Base-by-base conservation (phyloP, 768 basidiomycete species). In the Hygrophorus russula region DNA sequence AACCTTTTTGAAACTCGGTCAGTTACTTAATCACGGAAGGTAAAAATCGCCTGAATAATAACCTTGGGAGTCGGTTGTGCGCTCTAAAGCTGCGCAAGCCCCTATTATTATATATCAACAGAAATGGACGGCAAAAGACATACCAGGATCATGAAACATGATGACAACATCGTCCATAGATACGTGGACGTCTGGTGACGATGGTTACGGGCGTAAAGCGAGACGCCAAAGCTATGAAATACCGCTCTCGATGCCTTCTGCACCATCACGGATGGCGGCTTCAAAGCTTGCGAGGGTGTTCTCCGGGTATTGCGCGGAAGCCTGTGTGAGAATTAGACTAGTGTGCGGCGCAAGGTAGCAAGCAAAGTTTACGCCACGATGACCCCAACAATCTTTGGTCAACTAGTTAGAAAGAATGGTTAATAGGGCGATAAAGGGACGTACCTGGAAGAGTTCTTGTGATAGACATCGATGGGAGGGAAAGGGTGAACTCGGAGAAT, bases 231-330 rank as follows among this genome's bases (percentile, higher is more conserved):
- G 49, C 53, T 50, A 68, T 44, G 19, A 65, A 78, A 66, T 92
- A 96, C 94, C 93, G 60, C 88, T 92, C 75, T 99, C 94, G 56
- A 99, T 94, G 53, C 73, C 93, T 59, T 99, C 91, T 36, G 91
- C 84, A 47, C 94, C 94, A 66, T 96, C 92, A 37, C 80, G 79
- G 49, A 96, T 90, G 57, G 94, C 94, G 50, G 86, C 87, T 59
- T 89, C 81, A 65, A 98, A 98, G 65, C 87, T 90, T 29, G 88
- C 88, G 49, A 92, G 75, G 39, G 92, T 94, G 69, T 98, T 98
- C 65, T 98, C 94, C 3, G 90, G 89, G 62, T 75, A 90, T 13
- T 74, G 69, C 17, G 86, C 76, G 18, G 88, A 91, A 37, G 91
- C 91, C 89, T 91, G 53, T 45, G 33, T 37, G 46, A 46, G 40